Evolutionary conservation across 2,329 filamentous ascomycete genomes (phyloP).

Genomic region (Paradendryphiella salina): DNA sequence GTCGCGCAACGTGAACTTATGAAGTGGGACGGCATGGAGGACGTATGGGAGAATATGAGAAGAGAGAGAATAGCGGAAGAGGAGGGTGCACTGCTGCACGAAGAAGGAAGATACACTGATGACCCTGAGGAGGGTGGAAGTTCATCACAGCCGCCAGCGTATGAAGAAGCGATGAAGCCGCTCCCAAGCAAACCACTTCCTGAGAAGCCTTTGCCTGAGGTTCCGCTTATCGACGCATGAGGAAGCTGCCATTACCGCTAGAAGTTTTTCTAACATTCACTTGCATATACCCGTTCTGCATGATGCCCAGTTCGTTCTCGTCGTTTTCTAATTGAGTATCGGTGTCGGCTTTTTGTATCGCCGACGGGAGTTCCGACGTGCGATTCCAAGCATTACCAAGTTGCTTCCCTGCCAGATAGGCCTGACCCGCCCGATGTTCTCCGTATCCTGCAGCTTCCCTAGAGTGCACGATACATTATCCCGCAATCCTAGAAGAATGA

Average conservation of each 20-base stretch:
- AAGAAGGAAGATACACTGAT: constrained; percentile 28
- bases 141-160: constrained; percentile 8
- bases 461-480: background rate
- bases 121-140: constrained; percentile 25
- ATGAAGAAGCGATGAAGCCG: constrained; percentile 23
- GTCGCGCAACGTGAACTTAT: constrained; percentile 35
- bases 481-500: background rate
- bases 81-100: constrained; percentile 27
- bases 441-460: background rate
- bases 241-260: background rate
- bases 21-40: constrained; percentile 42
- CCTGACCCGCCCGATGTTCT: background rate
- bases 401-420: too few species aligned
- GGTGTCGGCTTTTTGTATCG: background rate
- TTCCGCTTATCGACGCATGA: constrained; percentile 42
- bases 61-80: constrained; percentile 27
- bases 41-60: constrained; percentile 38
- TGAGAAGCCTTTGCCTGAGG: constrained; percentile 41
- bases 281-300: background rate
- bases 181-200: constrained; percentile 40
- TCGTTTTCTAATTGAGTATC: background rate
- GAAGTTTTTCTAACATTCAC: background rate
- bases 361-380: too few species aligned
- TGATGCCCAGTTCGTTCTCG: background rate
- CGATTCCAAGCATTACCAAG: too few species aligned